Evolutionary conservation across 805 yeast genomes (phyloP).

Genomic region (Ogataea nitratoaversa): DNA sequence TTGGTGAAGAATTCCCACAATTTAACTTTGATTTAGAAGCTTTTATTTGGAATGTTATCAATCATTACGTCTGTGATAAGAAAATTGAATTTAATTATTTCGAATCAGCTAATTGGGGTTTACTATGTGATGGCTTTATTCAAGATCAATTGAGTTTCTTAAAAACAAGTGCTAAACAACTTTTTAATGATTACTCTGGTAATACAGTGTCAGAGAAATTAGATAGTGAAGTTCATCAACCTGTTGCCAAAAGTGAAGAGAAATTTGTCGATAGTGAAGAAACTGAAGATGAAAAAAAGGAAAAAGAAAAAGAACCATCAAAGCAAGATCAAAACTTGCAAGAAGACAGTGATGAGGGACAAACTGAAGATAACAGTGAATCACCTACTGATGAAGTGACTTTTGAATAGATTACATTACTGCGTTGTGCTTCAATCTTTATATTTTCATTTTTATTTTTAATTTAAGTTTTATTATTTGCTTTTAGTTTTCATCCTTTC

Average conservation of each 20-base stretch:
- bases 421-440: too few relatives aligned
- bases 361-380: too few relatives aligned
- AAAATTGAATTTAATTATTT: conserved; percentile 21
- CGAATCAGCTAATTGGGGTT: conserved; percentile 17
- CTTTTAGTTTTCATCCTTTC: too few relatives aligned
- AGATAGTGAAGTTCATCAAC: neutral
- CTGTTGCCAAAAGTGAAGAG: too few relatives aligned
- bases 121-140: conserved; percentile 27
- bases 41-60: conserved; percentile 31
- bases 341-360: too few relatives aligned
- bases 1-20: conserved; percentile 32
- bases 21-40: conserved; percentile 31
- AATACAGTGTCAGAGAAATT: neutral
- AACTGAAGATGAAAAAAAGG: neutral
- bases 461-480: too few relatives aligned
- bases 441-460: too few relatives aligned
- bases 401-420: too few relatives aligned
- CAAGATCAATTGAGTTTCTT: conserved; percentile 24
- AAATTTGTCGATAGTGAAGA: too few relatives aligned
- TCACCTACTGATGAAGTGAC: too few relatives aligned
- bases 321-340: too few relatives aligned
- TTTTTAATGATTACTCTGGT: conserved; percentile 15
- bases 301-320: too few relatives aligned
- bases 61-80: conserved; percentile 31
- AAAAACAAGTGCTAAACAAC: conserved; percentile 17